These are phyloP conservation scores for Solanum virginianum DNA, from an alignment of 257 asterid genomes.

Conservation along the genomic window DNA sequence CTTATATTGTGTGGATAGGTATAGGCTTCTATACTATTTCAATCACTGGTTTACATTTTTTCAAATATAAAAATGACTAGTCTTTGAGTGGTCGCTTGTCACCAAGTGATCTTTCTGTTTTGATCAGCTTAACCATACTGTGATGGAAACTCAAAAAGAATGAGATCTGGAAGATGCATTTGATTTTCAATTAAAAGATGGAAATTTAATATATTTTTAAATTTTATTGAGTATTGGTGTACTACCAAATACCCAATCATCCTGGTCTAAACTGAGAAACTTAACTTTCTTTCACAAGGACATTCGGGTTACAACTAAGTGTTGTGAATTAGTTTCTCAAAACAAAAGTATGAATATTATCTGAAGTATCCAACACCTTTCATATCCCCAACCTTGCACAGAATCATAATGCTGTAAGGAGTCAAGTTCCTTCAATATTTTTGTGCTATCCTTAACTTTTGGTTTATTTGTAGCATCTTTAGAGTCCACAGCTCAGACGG, in stretches of 20 bases:
- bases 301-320: not conserved
- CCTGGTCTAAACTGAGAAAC: not conserved
- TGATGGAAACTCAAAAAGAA: not conserved
- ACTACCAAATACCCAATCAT: not conserved
- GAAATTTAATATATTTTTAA: not conserved
- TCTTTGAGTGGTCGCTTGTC: not conserved
- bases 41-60: not conserved
- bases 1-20: not conserved
- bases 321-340: not conserved
- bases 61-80: not conserved
- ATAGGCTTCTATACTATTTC: not conserved
- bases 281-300: not conserved
- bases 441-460: not conserved
- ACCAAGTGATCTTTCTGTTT: not conserved
- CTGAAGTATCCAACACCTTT: not conserved
- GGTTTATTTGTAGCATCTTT: constrained; percentile 40
- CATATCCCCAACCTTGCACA: not conserved
- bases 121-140: not conserved
- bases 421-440: not conserved
- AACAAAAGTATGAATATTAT: not conserved
- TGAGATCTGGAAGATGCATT: not conserved
- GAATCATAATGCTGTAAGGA: not conserved
- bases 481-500: constrained; percentile 80
- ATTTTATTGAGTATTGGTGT: not conserved
- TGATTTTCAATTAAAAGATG: not conserved